These are phyloP conservation scores for Lipomyces japonicus DNA, from an alignment of 805 yeast species.

Conservation along the genomic window DNA sequence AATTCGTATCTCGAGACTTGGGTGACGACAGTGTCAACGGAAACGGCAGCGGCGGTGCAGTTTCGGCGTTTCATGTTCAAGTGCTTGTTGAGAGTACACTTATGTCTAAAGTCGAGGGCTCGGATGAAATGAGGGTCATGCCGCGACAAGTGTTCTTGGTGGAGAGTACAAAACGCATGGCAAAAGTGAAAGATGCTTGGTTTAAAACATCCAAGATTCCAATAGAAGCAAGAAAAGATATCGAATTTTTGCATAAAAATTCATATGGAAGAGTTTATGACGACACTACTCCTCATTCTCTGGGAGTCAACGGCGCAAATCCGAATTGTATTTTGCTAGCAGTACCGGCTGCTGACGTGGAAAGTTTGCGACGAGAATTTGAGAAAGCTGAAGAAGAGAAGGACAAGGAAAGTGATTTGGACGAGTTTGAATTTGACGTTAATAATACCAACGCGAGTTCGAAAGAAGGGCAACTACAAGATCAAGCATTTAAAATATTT, in stretches of 20 bases:
- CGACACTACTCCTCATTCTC: constrained; percentile 14
- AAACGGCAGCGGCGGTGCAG: not conserved
- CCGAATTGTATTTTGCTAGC: constrained; percentile 16
- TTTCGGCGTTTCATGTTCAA: not conserved
- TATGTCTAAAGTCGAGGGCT: not conserved
- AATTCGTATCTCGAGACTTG: not conserved
- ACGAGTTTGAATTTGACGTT: not conserved
- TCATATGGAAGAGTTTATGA: constrained; percentile 16
- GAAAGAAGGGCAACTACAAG: not conserved
- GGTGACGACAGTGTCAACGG: not conserved
- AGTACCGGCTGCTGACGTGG: constrained; percentile 10
- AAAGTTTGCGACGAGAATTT: constrained; percentile 4
- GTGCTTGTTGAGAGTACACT: constrained; percentile 3
- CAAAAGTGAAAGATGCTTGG: constrained; percentile 17
- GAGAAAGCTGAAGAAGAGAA: constrained; percentile 1
- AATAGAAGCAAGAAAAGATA: not conserved
- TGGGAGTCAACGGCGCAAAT: constrained; percentile 14
- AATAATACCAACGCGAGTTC: not conserved
- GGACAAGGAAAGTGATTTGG: constrained; percentile 1
- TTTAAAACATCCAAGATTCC: not conserved
- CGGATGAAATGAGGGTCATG: not conserved
- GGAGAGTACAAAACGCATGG: constrained; percentile 5
- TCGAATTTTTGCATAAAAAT: constrained; percentile 9
- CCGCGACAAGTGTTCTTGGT: constrained; percentile 5
- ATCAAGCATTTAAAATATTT: constrained; percentile 7